These are phyloP conservation scores for Tothia fuscella DNA, from an alignment of 2,329 filamentous ascomycete genomes.

Conservation along the genomic window DNA sequence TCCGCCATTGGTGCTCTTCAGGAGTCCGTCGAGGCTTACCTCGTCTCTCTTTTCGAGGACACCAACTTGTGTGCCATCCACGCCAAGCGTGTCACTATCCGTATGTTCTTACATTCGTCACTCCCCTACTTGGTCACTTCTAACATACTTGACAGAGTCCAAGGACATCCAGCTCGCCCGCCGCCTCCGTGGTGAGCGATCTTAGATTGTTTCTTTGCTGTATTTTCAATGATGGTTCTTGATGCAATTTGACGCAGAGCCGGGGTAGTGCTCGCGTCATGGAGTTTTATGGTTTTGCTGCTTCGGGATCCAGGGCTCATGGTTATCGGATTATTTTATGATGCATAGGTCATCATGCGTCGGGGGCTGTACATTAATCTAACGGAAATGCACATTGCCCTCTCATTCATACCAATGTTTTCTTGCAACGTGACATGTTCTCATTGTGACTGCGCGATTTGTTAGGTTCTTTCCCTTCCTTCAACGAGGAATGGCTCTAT, in stretches of 20 bases:
- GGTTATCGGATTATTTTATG: constrained; percentile 3
- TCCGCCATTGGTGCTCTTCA: constrained; percentile 88
- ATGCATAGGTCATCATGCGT: constrained; percentile 5
- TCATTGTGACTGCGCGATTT: too few relatives aligned
- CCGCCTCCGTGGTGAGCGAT: constrained; percentile 43
- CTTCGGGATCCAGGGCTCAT: neutral
- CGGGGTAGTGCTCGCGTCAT: constrained; percentile 2
- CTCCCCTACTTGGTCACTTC: constrained; percentile 1
- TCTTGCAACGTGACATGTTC: too few relatives aligned
- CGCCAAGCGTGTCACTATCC: constrained; percentile 87
- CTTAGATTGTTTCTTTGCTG: constrained; percentile 46
- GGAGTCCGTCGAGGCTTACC: constrained; percentile 90
- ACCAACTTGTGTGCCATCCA: constrained; percentile 94
- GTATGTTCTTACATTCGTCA: constrained; percentile 17
- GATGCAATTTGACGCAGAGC: constrained; percentile 5
- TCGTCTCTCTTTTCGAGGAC: constrained; percentile 93
- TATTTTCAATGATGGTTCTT: constrained; percentile 51
- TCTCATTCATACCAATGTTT: too few relatives aligned
- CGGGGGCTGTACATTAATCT: constrained; percentile 10
- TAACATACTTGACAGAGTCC: constrained; percentile 49
- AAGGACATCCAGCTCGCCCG: constrained; percentile 91
- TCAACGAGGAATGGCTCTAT: too few relatives aligned
- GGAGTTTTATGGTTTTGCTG: constrained; percentile 5
- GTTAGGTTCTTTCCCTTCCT: too few relatives aligned
- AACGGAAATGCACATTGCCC: constrained; percentile 7